Percentiles rank a stretch among this genome's conserved stretches.
Evolutionary conservation across 1,284 basidiomycete species (phyloP).

Genomic region (Schizophyllum commune): DNA sequence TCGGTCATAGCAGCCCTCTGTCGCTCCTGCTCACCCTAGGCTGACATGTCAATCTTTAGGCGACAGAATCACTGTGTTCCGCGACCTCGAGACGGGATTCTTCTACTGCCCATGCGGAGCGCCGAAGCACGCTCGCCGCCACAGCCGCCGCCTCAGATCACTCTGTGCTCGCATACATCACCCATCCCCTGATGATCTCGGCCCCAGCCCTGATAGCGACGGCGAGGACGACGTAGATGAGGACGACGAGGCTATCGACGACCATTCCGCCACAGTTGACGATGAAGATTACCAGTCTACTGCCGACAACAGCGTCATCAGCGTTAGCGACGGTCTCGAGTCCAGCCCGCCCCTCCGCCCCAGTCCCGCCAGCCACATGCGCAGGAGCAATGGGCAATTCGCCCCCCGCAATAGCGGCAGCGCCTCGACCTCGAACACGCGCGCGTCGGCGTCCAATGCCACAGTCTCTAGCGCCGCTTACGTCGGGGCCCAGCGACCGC

Average conservation of each 20-base stretch:
- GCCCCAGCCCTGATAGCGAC: not conserved
- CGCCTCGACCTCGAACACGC: too few species aligned
- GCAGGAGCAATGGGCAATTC: too few species aligned
- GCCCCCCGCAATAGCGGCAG: too few species aligned
- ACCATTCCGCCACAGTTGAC: too few species aligned
- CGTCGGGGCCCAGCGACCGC: too few species aligned
- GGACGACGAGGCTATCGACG: not conserved
- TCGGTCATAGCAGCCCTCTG: not conserved
- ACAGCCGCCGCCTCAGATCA: not conserved
- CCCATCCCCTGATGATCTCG: not conserved
- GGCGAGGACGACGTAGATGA: not conserved
- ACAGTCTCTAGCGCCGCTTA: too few species aligned
- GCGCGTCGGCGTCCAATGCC: too few species aligned
- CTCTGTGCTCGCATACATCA: not conserved
- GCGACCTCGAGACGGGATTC: not conserved
- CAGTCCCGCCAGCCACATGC: too few species aligned
- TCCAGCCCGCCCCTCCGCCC: too few species aligned
- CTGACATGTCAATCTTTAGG: not conserved
- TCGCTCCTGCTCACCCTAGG: not conserved
- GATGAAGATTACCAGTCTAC: too few species aligned
- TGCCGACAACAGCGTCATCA: too few species aligned
- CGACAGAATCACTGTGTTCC: not conserved
- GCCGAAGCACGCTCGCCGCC: not conserved
- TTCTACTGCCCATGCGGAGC: not conserved
- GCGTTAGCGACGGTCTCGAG: too few species aligned